A percentile compares a stretch with the other conserved stretches of the same genome.
These are phyloP conservation scores for Clitoria ternatea DNA, from an alignment of 306 rosid genomes.

Conservation along the genomic window DNA sequence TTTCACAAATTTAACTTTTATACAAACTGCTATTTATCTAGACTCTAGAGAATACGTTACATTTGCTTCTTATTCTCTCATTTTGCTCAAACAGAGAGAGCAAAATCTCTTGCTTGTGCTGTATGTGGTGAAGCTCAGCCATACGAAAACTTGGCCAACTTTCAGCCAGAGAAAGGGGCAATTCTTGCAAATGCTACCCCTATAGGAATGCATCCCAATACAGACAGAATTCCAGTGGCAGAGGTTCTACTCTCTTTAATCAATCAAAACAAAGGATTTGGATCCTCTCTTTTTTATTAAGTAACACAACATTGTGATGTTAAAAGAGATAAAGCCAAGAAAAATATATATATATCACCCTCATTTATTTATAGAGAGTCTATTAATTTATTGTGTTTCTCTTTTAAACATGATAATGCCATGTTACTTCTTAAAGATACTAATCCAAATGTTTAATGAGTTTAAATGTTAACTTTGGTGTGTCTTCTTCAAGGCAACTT, in stretches of 20 bases:
- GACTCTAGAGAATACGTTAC: not conserved
- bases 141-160: slow-evolving; percentile 28
- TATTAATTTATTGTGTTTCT: too few relatives aligned
- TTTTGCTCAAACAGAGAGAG: slow-evolving; percentile 33
- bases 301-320: too few relatives aligned
- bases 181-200: slow-evolving; percentile 55
- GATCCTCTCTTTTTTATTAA: too few relatives aligned
- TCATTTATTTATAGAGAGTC: too few relatives aligned
- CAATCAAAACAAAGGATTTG: not conserved
- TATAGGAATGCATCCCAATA: slow-evolving; percentile 49
- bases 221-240: slow-evolving; percentile 40
- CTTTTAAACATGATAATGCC: too few relatives aligned
- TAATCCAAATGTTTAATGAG: not conserved
- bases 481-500: slow-evolving; percentile 32
- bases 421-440: too few relatives aligned
- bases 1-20: not conserved
- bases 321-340: too few relatives aligned
- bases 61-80: not conserved
- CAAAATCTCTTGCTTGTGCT: slow-evolving; percentile 44
- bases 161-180: slow-evolving; percentile 46
- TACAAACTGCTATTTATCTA: not conserved
- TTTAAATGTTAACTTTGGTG: not conserved
- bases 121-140: slow-evolving; percentile 37
- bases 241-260: slow-evolving; percentile 26
- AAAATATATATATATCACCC: too few relatives aligned